Evolutionary conservation across 371 early-diverging fungal species (phyloP), one percentile per base, ranked within the genome.

Genomic region (Sporodiniella umbellata): DNA sequence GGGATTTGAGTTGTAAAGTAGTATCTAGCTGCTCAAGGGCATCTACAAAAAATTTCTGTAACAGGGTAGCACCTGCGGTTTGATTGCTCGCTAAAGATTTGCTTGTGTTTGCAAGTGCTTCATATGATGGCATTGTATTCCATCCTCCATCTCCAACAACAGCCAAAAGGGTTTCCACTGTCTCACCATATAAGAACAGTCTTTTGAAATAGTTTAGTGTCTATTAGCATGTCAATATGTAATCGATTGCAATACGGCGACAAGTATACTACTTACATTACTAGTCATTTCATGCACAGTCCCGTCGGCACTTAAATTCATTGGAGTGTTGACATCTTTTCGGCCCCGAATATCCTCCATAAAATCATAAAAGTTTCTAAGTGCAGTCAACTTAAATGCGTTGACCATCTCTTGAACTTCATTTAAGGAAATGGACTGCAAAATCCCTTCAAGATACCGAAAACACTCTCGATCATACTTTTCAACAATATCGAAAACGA

Each of bases 271-370:
- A 64, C 71, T 61, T 80, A 88, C 92, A 60, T 84, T 81, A 62
- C 86, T 88, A 0, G 92, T 88, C 53, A 89, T 63, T 60, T 94
- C 92, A 58, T 91, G 88, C 1, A 94, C 91, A 21, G 91, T 91
- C 53, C 91, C 94, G 63, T 94, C 94, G 21, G 64, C 74, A 33
- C 90, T 84, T 42, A 90, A 70, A 12, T 72, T 75, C 22, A 69
- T 64, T 21, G 67, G 71, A 24, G 61, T 53, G 35, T 60, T 60
- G 0, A 63, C 62, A 25, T 75, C 70, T 18, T 60, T 47, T 54
- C 59, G 63, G 11, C 68, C 74, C 21, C 73, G 58, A 15, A 88
- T 72, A 42, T 90, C 90, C n/a, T 85, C 86, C 58, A 83, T 70
- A 55, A 89, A 86, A 8, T 88, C 88, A 43, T 79, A 78, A 52